Percentiles rank a stretch among this genome's conserved stretches.
phyloP scores from a whole-genome alignment of 2,329 filamentous ascomycete species.

The Clonostachys sp. region DNA sequence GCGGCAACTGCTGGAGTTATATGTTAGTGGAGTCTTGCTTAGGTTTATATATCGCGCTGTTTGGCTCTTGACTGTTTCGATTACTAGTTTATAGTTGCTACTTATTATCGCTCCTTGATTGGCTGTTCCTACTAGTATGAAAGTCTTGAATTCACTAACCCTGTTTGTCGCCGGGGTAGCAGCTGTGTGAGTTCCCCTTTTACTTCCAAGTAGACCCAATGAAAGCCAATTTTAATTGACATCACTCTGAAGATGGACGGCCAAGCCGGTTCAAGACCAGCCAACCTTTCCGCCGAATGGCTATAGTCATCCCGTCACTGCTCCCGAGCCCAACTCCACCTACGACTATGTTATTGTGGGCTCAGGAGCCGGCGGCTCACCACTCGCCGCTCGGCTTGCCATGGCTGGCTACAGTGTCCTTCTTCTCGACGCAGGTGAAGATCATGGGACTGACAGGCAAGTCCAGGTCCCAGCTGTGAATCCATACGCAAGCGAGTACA shows the following conservation, averaged over 20 bases:
- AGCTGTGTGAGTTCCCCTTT: conserved; percentile 4
- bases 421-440: conserved; percentile 57
- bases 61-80: too few relatives aligned
- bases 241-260: conserved; percentile 2
- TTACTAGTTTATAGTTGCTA: not conserved
- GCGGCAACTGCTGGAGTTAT: too few relatives aligned
- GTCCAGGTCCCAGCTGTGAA: conserved; percentile 44
- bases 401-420: conserved; percentile 54
- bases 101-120: not conserved
- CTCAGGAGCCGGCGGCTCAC: conserved; percentile 55
- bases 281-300: conserved; percentile 5
- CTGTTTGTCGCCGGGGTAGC: conserved; percentile 3
- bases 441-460: conserved; percentile 41
- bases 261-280: conserved; percentile 5
- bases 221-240: not conserved
- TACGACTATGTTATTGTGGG: conserved; percentile 59
- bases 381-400: conserved; percentile 53
- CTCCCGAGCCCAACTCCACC: conserved; percentile 6
- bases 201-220: not conserved
- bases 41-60: too few relatives aligned
- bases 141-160: not conserved
- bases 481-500: conserved; percentile 41
- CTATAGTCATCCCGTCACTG: conserved; percentile 4
- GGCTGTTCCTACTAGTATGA: conserved; percentile 1
- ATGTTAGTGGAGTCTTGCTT: too few relatives aligned